Evolutionary conservation across 1,284 basidiomycete species (phyloP).

Genomic region (Moesziomyces sp.): DNA sequence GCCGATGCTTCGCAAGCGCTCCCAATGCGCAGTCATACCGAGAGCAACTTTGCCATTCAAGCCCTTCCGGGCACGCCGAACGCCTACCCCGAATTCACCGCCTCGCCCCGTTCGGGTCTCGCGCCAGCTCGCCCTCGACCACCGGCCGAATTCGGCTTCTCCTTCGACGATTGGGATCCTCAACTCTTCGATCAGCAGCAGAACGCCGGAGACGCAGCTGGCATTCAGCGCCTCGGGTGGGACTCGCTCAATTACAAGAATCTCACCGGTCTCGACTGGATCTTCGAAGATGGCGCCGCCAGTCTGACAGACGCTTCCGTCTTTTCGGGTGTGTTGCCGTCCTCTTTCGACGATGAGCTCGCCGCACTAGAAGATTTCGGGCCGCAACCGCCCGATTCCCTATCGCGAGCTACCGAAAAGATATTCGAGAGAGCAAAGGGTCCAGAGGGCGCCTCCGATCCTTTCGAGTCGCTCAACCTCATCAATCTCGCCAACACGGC

Average conservation of each 20-base stretch:
- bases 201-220: background rate
- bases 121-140: no score
- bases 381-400: conserved; percentile 5
- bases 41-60: background rate
- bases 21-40: background rate
- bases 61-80: background rate
- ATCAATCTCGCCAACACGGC: conserved; percentile 22
- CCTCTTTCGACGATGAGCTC: conserved; percentile 6
- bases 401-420: conserved; percentile 6
- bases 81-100: background rate
- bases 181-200: conserved; percentile 6
- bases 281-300: conserved; percentile 19
- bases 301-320: conserved; percentile 13
- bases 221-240: conserved; percentile 2
- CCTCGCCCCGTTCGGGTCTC: background rate
- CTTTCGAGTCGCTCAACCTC: conserved; percentile 19
- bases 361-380: conserved; percentile 5
- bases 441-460: conserved; percentile 5
- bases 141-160: background rate
- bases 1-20: background rate
- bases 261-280: conserved; percentile 24
- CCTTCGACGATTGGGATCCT: conserved; percentile 8
- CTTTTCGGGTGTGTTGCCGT: conserved; percentile 3
- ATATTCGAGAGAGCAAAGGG: conserved; percentile 10
- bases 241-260: conserved; percentile 13